A percentile compares a stretch with the other conserved stretches of the same genome.
Evolutionary conservation across 2,329 filamentous ascomycete genomes (phyloP).

Genomic region (Blastomyces parvus): DNA sequence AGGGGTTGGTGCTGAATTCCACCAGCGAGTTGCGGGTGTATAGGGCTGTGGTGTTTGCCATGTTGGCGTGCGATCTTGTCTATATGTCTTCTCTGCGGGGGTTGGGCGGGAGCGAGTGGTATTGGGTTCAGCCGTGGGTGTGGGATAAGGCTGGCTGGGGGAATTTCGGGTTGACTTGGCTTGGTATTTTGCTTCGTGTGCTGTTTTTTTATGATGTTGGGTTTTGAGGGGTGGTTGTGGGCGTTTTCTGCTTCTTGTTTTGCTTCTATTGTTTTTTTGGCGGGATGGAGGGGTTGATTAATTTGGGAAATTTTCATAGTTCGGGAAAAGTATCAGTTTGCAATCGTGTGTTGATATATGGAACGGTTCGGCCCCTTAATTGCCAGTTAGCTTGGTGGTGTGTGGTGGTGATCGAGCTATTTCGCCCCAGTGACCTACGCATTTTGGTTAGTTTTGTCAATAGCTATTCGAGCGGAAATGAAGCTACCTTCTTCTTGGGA

Average conservation of each 20-base stretch:
- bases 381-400: no score
- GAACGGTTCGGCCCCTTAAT: no score
- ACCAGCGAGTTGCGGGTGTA: neutral
- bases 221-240: neutral
- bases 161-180: slow-evolving; percentile 1
- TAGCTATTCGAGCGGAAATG: no score
- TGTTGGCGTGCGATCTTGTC: neutral
- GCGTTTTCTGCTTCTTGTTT: neutral
- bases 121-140: slow-evolving; percentile 1
- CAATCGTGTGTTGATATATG: no score
- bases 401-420: no score
- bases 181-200: neutral
- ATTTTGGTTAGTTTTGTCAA: no score
- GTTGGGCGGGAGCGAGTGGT: neutral
- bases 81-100: neutral
- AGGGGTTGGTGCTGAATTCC: neutral
- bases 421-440: no score
- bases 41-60: neutral
- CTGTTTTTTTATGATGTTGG: slow-evolving; percentile 3
- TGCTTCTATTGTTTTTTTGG: no score
- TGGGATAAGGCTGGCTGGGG: slow-evolving; percentile 6
- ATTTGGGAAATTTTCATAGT: no score
- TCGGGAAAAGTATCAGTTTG: no score
- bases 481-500: no score
- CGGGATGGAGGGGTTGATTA: no score